Evolutionary conservation across 2,329 filamentous ascomycete species (phyloP).

Genomic region (Aspergillus luchuensis): DNA sequence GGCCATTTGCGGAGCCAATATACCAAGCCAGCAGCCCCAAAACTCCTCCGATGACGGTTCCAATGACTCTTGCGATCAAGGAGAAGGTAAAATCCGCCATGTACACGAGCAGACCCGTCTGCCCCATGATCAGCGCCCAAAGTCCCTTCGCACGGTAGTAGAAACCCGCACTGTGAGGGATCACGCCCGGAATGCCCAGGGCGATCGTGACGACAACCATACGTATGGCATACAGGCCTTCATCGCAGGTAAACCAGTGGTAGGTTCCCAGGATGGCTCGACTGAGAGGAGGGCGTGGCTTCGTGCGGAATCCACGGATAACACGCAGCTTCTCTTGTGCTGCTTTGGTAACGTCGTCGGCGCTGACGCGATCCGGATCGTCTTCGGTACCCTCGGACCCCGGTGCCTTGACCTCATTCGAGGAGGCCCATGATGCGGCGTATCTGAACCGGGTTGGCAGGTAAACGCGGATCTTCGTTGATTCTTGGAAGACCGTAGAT

Average conservation of each 20-base stretch:
- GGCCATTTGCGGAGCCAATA: conserved; percentile 51
- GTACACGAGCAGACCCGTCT: conserved; percentile 52
- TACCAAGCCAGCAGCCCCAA: conserved; percentile 55
- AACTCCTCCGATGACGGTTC: conserved; percentile 52
- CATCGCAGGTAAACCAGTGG: conserved; percentile 39
- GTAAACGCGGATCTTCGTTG: conserved; percentile 46
- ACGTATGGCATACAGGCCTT: conserved; percentile 51
- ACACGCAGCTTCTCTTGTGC: conserved; percentile 42
- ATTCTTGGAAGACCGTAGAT: conserved; percentile 39
- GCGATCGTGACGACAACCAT: conserved; percentile 53
- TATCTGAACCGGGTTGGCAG: conserved; percentile 45
- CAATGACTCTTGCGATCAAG: conserved; percentile 44
- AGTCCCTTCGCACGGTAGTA: conserved; percentile 56
- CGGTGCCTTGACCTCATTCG: conserved; percentile 28
- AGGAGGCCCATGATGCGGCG: conserved; percentile 44
- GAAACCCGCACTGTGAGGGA: conserved; percentile 51
- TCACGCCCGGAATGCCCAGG: conserved; percentile 44
- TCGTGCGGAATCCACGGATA: conserved; percentile 34
- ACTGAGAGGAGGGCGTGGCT: conserved; percentile 31
- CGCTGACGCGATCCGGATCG: conserved; percentile 27
- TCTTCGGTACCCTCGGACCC: conserved; percentile 18
- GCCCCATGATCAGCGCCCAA: conserved; percentile 56
- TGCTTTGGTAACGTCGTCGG: conserved; percentile 37
- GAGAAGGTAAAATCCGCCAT: conserved; percentile 56
- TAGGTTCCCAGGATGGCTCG: conserved; percentile 34